Evolutionary conservation across 2,329 filamentous ascomycete species (phyloP).

Genomic region (Onygenales sp.): DNA sequence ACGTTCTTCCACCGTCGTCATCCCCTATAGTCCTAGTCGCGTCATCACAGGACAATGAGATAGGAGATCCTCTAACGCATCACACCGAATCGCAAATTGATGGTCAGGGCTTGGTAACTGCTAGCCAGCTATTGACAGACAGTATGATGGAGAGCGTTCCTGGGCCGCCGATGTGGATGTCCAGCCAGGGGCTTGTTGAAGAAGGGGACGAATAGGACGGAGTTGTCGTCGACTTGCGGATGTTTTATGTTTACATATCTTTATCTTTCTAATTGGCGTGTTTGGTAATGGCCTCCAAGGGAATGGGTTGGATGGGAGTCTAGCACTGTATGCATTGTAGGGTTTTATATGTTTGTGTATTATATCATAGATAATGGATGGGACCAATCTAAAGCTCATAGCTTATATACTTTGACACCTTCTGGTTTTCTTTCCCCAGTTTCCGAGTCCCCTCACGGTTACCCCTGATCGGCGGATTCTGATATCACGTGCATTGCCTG

Average conservation of each 20-base stretch:
- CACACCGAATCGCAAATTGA: not conserved
- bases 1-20: slow-evolving; percentile 14
- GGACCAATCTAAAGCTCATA: no score
- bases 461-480: no score
- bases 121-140: slow-evolving; percentile 30
- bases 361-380: no score
- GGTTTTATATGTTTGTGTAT: not conserved
- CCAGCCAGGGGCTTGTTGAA: slow-evolving; percentile 29
- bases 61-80: slow-evolving; percentile 4
- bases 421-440: no score
- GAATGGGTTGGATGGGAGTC: no score
- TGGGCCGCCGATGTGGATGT: slow-evolving; percentile 28
- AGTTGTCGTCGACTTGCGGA: not conserved
- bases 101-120: slow-evolving; percentile 18
- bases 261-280: no score
- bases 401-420: no score
- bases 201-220: slow-evolving; percentile 11
- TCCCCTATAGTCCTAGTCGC: slow-evolving; percentile 29
- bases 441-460: no score
- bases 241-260: no score
- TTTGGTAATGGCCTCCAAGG: no score
- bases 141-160: slow-evolving; percentile 37
- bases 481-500: not conserved
- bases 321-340: no score
- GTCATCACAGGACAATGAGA: slow-evolving; percentile 26